Percentiles rank a stretch among this genome's conserved stretches.
phyloP scores from a whole-genome alignment of 2,329 filamentous ascomycete genomes.

The Hymenoscyphus fraxineus region DNA sequence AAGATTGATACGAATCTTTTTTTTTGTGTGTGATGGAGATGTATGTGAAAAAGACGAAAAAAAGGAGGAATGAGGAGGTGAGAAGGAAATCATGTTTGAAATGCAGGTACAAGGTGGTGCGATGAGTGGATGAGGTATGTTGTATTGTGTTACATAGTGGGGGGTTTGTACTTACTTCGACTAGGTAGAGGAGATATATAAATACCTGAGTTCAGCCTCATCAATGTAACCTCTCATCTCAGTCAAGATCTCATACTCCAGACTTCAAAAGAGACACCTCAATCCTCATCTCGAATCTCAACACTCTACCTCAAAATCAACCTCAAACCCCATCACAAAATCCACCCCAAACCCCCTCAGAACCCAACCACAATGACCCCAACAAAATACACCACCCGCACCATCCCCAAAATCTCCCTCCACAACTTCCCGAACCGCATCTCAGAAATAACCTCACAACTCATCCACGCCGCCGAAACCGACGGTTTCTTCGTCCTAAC shows the following conservation, averaged over 20 bases:
- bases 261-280: neutral
- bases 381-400: slow-evolving; percentile 17
- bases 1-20: slow-evolving; percentile 1
- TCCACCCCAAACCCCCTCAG: neutral
- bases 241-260: neutral
- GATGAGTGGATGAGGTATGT: neutral
- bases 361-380: slow-evolving; percentile 5
- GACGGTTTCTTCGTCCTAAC: slow-evolving; percentile 56
- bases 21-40: neutral
- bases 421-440: slow-evolving; percentile 50
- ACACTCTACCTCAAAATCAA: neutral
- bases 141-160: neutral
- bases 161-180: neutral
- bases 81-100: neutral
- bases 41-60: neutral
- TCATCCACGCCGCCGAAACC: slow-evolving; percentile 52
- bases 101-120: neutral
- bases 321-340: neutral
- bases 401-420: slow-evolving; percentile 46
- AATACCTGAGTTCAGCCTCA: neutral
- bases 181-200: neutral
- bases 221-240: neutral
- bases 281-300: neutral
- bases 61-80: neutral
- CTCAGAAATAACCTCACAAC: slow-evolving; percentile 49